Percentiles rank a stretch among this genome's conserved stretches.
phyloP scores from a whole-genome alignment of 495 filamentous ascomycete species.

The Darksidea phi region DNA sequence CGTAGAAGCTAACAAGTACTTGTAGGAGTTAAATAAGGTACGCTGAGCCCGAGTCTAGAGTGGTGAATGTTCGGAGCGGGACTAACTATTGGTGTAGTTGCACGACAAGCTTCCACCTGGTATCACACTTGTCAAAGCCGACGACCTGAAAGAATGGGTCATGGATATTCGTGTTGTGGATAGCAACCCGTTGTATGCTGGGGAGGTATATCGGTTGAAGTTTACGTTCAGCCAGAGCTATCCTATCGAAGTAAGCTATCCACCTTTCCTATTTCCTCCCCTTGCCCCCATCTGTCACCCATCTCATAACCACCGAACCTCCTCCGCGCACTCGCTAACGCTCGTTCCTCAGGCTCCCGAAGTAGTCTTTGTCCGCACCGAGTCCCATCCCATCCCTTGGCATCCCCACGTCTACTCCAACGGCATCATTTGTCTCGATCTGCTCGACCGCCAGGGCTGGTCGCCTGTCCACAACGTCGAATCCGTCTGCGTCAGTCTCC shows the following conservation, averaged over 20 bases:
- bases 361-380: slow-evolving; percentile 74
- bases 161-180: slow-evolving; percentile 92
- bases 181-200: slow-evolving; percentile 81
- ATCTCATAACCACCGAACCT: background rate
- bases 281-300: background rate
- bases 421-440: slow-evolving; percentile 95
- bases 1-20: slow-evolving; percentile 11
- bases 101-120: slow-evolving; percentile 52
- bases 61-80: background rate
- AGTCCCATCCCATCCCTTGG: slow-evolving; percentile 77
- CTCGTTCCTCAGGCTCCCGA: slow-evolving; percentile 74
- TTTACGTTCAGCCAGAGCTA: slow-evolving; percentile 82
- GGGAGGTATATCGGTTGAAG: slow-evolving; percentile 78
- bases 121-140: slow-evolving; percentile 74
- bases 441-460: slow-evolving; percentile 86
- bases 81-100: slow-evolving; percentile 30
- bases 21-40: slow-evolving; percentile 38
- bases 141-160: slow-evolving; percentile 84
- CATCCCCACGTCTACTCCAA: slow-evolving; percentile 98
- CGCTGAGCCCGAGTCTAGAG: background rate
- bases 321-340: background rate
- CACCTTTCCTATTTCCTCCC: background rate
- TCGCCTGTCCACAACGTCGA: slow-evolving; percentile 95
- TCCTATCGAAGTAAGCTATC: slow-evolving; percentile 61
- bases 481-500: slow-evolving; percentile 94